Evolutionary conservation across 208 protist species (phyloP).

Genomic region (Phytomonas sp.): DNA sequence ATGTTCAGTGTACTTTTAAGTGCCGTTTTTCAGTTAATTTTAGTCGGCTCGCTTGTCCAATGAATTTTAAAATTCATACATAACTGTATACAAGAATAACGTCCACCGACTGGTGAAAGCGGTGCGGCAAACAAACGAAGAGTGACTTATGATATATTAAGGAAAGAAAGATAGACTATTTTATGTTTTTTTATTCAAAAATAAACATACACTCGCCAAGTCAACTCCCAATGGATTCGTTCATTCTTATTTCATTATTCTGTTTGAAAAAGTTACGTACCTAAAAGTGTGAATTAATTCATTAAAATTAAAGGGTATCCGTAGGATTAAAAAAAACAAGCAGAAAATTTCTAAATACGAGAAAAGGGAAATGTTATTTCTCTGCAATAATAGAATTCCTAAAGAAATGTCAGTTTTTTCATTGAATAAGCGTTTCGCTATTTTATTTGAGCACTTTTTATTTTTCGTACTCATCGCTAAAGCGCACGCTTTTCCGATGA

Average conservation of each 20-base stretch:
- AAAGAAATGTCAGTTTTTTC: background rate
- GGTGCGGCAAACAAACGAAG: background rate
- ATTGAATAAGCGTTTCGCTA: constrained; percentile 5
- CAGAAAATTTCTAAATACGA: constrained; percentile 12
- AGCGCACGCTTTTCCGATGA: constrained; percentile 29
- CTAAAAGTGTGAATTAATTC: constrained; percentile 10
- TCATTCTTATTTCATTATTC: background rate
- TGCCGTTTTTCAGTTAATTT: background rate
- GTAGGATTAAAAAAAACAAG: background rate
- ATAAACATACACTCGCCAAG: background rate
- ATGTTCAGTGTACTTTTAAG: background rate
- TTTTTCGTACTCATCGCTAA: constrained; percentile 18
- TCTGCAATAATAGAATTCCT: background rate
- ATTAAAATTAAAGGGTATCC: background rate
- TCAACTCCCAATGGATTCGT: background rate
- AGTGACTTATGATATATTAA: background rate
- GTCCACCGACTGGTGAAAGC: background rate
- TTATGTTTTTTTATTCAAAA: background rate
- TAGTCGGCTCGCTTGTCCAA: background rate
- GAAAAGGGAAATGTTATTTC: background rate
- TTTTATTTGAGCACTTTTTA: constrained; percentile 9
- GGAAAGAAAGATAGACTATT: background rate
- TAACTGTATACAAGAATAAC: background rate
- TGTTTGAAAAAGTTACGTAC: background rate
- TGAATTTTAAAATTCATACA: background rate